A percentile compares a stretch with the other conserved stretches of the same genome.
Conservation (phyloP, 1,139 yeast species). For the Ogataea hybrid region DNA sequence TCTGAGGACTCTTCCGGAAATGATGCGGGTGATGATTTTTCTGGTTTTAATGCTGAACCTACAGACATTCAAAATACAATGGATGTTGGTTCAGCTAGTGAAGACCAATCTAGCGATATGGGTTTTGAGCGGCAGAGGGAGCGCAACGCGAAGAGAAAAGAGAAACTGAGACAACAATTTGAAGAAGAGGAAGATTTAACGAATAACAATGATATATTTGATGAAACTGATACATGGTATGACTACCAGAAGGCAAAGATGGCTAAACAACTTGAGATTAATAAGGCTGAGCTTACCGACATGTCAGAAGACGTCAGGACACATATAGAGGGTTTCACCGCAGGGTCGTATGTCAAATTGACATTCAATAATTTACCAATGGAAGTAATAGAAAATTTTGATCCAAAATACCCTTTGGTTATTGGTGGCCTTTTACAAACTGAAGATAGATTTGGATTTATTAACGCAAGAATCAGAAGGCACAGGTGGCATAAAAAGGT, state of each 20-base stretch:
- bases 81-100: conserved; percentile 24
- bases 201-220: conserved; percentile 65
- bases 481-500: conserved; percentile 99
- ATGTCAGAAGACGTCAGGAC: conserved; percentile 76
- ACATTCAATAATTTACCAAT: conserved; percentile 84
- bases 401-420: conserved; percentile 80
- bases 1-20: neutral
- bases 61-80: too few relatives aligned
- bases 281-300: conserved; percentile 70
- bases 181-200: conserved; percentile 60
- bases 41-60: conserved; percentile 53
- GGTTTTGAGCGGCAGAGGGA: conserved; percentile 71
- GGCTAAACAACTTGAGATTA: conserved; percentile 94
- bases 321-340: conserved; percentile 85
- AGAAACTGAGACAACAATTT: conserved; percentile 80
- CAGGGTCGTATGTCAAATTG: conserved; percentile 91
- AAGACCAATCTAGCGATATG: conserved; percentile 36
- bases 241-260: conserved; percentile 95
- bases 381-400: conserved; percentile 84
- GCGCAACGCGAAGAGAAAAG: conserved; percentile 84
- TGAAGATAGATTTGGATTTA: conserved; percentile 89
- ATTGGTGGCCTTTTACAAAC: conserved; percentile 89
- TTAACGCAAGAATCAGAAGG: conserved; percentile 92
- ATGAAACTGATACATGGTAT: conserved; percentile 91
- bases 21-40: conserved; percentile 43